A percentile compares a stretch with the other conserved stretches of the same genome.
Evolutionary conservation across 805 yeast species (phyloP).

Genomic region (Priceomyces medius): DNA sequence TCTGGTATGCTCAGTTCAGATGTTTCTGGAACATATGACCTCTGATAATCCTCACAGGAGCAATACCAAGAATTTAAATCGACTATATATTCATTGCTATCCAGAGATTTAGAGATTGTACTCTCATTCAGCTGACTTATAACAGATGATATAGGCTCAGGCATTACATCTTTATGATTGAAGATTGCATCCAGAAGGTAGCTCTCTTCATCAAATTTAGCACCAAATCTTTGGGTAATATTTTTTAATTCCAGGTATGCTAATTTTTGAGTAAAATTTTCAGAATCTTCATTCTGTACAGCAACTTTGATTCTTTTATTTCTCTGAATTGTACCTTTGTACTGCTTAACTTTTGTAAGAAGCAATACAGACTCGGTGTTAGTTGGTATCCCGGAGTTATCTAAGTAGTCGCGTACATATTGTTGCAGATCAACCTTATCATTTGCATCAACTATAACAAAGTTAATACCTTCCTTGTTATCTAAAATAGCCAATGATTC

Average conservation of each 20-base stretch:
- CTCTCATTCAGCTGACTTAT: neutral
- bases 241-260: neutral
- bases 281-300: neutral
- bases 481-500: conserved; percentile 15
- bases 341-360: neutral
- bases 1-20: neutral
- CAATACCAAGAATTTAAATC: conserved; percentile 32
- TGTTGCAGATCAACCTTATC: neutral
- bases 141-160: neutral
- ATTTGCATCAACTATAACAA: neutral
- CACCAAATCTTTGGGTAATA: neutral
- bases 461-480: neutral
- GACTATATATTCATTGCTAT: conserved; percentile 9
- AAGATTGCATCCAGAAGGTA: neutral
- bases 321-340: neutral
- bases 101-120: neutral
- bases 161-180: neutral
- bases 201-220: neutral
- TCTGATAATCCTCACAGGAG: conserved; percentile 24
- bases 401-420: neutral
- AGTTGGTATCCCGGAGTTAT: neutral
- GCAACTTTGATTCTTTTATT: neutral
- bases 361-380: neutral
- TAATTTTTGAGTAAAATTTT: neutral
- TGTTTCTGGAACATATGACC: conserved; percentile 7